phyloP scores from a whole-genome alignment of 345 rosid species.

The Streptanthus diversifolius region DNA sequence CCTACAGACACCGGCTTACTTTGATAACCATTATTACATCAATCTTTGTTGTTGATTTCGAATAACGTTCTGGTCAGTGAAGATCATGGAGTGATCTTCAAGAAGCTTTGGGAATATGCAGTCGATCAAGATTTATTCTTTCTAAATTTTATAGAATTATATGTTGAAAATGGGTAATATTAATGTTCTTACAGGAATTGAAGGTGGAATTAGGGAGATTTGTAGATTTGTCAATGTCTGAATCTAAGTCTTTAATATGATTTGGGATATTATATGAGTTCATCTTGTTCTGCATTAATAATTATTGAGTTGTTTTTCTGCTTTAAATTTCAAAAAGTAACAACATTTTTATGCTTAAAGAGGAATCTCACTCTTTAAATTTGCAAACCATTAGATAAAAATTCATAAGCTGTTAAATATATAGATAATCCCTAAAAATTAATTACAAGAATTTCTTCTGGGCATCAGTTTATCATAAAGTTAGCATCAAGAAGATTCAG shows the following conservation, averaged over 20 bases:
- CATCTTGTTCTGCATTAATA: no score
- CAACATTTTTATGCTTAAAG: no score
- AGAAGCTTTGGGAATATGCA: conserved; percentile 55
- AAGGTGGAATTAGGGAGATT: conserved; percentile 55
- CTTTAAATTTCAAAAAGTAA: no score
- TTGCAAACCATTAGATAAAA: no score
- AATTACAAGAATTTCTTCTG: neutral
- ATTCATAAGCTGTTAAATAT: no score
- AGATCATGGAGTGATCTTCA: conserved; percentile 42
- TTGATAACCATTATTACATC: conserved; percentile 67
- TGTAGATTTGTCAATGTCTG: conserved; percentile 54
- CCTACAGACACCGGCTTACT: conserved; percentile 46
- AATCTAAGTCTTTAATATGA: neutral
- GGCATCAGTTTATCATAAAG: conserved; percentile 29
- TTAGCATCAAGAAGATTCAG: conserved; percentile 33
- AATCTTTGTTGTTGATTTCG: conserved; percentile 54
- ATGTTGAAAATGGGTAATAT: conserved; percentile 70
- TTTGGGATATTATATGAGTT: neutral
- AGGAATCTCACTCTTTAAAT: no score
- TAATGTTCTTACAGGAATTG: conserved; percentile 46
- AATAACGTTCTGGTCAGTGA: conserved; percentile 52
- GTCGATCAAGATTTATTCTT: conserved; percentile 49
- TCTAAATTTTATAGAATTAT: conserved; percentile 45
- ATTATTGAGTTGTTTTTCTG: no score
- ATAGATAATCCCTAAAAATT: no score